phyloP scores from a whole-genome alignment of 768 basidiomycete genomes.

The Hemileccinum impolitum region DNA sequence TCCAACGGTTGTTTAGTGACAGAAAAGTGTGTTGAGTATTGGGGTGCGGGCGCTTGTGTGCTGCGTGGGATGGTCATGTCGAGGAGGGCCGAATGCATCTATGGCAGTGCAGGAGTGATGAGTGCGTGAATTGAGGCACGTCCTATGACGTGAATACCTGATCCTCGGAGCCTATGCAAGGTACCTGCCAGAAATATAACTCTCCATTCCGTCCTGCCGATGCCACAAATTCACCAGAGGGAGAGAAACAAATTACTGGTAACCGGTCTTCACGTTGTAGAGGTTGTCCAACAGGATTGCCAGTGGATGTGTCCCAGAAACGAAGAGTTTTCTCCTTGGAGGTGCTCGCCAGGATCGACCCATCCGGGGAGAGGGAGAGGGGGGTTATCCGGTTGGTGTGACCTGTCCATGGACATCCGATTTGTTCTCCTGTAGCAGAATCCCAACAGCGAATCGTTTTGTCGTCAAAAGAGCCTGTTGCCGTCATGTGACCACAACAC shows the following conservation, averaged over 20 bases:
- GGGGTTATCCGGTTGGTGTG: neutral
- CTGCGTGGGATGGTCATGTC: too few relatives aligned
- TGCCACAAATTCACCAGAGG: slow-evolving; percentile 1
- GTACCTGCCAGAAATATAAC: neutral
- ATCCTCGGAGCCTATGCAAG: too few relatives aligned
- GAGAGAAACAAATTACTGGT: neutral
- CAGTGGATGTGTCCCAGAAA: slow-evolving; percentile 5
- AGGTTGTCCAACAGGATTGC: neutral
- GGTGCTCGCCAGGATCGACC: slow-evolving; percentile 7
- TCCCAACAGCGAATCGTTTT: slow-evolving; percentile 12
- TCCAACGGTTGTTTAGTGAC: too few relatives aligned
- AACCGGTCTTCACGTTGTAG: neutral
- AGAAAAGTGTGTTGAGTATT: too few relatives aligned
- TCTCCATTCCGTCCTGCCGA: neutral
- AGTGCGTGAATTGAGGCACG: too few relatives aligned
- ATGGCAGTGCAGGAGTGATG: too few relatives aligned
- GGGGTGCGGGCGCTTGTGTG: too few relatives aligned
- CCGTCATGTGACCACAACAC: slow-evolving; percentile 7
- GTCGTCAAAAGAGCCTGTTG: neutral
- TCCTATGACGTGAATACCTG: too few relatives aligned
- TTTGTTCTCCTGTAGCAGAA: neutral
- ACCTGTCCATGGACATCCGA: neutral
- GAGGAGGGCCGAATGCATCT: too few relatives aligned
- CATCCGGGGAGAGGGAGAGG: slow-evolving; percentile 4
- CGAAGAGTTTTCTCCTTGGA: slow-evolving; percentile 3